A percentile compares a stretch with the other conserved stretches of the same genome.
Conservation (phyloP, 2,329 filamentous ascomycete species). For the Cladosporium sp. region DNA sequence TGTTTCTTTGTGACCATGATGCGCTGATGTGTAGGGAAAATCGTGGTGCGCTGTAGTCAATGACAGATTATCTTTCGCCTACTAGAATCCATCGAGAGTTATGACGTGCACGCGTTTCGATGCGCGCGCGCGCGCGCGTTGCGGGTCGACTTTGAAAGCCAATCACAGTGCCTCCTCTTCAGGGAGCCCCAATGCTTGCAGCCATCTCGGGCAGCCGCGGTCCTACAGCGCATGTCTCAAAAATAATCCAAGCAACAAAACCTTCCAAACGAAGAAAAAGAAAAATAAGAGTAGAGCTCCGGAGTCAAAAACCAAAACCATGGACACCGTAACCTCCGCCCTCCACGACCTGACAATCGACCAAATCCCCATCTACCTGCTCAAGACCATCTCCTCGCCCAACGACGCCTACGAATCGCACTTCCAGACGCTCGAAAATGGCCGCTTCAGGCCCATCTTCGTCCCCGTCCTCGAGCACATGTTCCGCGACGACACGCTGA, state of each 20-base stretch:
- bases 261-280: neutral
- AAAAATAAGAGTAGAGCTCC: neutral
- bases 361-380: constrained; percentile 56
- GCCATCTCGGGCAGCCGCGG: too few relatives aligned
- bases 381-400: constrained; percentile 71
- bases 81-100: neutral
- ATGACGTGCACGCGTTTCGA: too few relatives aligned
- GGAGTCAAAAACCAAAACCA: neutral
- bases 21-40: neutral
- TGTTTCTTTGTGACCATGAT: constrained; percentile 14
- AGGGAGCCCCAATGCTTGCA: too few relatives aligned
- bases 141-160: too few relatives aligned
- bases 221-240: too few relatives aligned
- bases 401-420: constrained; percentile 66
- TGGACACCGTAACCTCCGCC: constrained; percentile 22
- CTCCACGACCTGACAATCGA: constrained; percentile 22
- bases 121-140: too few relatives aligned
- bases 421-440: constrained; percentile 45
- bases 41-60: neutral
- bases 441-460: constrained; percentile 58
- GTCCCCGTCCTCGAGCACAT: constrained; percentile 71
- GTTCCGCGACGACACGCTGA: constrained; percentile 56
- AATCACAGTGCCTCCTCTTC: too few relatives aligned
- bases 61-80: neutral
- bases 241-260: too few relatives aligned